These are phyloP conservation scores for Euryodendron excelsum DNA, from an alignment of 148 eudicot genomes.

Conservation along the genomic window DNA sequence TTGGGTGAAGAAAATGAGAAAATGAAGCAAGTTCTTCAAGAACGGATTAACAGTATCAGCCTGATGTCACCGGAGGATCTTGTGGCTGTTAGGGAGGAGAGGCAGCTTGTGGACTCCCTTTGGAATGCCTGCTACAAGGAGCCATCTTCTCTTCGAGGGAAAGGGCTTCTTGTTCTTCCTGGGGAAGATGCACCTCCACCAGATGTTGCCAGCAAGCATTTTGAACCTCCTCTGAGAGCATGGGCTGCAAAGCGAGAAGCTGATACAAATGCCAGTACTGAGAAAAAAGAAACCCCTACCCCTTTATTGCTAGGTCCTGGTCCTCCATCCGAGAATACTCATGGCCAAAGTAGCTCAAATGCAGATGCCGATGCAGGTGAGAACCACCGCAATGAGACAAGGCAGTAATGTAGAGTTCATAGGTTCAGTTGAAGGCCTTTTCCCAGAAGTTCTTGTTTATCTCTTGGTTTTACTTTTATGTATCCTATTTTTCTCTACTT, in stretches of 20 bases:
- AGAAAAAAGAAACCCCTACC: slow-evolving; percentile 58
- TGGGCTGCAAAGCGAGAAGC: slow-evolving; percentile 60
- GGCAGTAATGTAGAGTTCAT: background rate
- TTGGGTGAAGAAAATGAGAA: slow-evolving; percentile 54
- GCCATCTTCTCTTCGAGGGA: slow-evolving; percentile 72
- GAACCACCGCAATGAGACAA: background rate
- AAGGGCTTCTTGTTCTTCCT: slow-evolving; percentile 69
- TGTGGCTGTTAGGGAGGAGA: slow-evolving; percentile 68
- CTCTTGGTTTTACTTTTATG: background rate
- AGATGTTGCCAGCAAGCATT: slow-evolving; percentile 77
- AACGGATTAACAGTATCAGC: slow-evolving; percentile 61
- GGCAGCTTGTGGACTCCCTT: slow-evolving; percentile 72
- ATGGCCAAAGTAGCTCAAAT: slow-evolving; percentile 14
- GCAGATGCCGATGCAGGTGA: slow-evolving; percentile 13
- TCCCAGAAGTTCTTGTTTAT: background rate
- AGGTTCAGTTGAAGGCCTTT: background rate
- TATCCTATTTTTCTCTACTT: background rate
- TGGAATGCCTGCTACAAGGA: slow-evolving; percentile 67
- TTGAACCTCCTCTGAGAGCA: slow-evolving; percentile 81
- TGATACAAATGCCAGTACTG: slow-evolving; percentile 28
- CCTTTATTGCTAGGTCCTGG: slow-evolving; percentile 64
- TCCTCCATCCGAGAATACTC: slow-evolving; percentile 19
- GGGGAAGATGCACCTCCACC: slow-evolving; percentile 81
- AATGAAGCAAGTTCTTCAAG: slow-evolving; percentile 66
- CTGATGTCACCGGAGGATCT: slow-evolving; percentile 76